These are phyloP conservation scores for Dictyostelium intermedium DNA, from an alignment of 78 protist species.

Conservation along the genomic window DNA sequence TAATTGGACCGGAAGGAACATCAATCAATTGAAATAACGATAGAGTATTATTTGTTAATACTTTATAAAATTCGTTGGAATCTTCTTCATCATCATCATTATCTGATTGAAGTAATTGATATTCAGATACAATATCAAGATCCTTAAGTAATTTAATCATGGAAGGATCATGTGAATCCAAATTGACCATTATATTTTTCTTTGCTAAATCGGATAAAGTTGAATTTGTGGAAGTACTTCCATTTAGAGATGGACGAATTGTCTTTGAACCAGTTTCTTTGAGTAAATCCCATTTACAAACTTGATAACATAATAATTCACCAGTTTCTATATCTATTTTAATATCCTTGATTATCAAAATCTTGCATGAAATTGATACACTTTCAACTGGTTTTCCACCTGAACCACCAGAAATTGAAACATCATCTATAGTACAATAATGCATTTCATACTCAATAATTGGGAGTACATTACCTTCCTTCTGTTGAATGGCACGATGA, in stretches of 20 bases:
- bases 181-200: slow-evolving; percentile 6
- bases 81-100: background rate
- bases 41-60: background rate
- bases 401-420: slow-evolving; percentile 13
- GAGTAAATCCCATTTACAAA: background rate
- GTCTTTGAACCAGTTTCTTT: slow-evolving; percentile 8
- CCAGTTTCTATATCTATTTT: background rate
- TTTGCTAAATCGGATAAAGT: slow-evolving; percentile 11
- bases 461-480: background rate
- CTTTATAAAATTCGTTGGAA: background rate
- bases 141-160: slow-evolving; percentile 5
- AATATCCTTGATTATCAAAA: background rate
- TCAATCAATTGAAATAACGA: background rate
- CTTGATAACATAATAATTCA: slow-evolving; percentile 3
- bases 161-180: slow-evolving; percentile 1
- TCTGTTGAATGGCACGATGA: background rate
- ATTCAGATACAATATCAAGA: slow-evolving; percentile 4
- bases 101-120: background rate
- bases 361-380: background rate
- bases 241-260: background rate
- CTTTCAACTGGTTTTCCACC: slow-evolving; percentile 52
- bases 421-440: background rate
- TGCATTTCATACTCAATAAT: slow-evolving; percentile 16
- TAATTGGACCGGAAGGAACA: background rate
- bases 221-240: background rate